phyloP scores from a whole-genome alignment of 108 stramenopile genomes.

The Parietichytrium sp. region DNA sequence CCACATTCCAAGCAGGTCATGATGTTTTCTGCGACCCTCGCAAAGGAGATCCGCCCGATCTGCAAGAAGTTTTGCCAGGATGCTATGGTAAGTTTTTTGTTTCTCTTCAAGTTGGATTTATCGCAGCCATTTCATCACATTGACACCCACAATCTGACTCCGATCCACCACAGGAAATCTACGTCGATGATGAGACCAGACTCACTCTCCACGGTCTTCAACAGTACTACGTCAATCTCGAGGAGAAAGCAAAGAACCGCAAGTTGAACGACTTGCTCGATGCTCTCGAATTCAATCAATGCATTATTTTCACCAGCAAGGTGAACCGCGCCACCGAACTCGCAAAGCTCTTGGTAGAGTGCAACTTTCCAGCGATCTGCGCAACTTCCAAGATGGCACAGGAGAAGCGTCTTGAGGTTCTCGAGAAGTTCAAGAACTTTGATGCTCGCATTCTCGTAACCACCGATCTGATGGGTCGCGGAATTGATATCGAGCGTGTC shows the following conservation, averaged over 20 bases:
- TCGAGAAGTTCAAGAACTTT: slow-evolving; percentile 97
- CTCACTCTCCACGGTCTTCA: slow-evolving; percentile 98
- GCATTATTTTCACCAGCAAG: slow-evolving; percentile 98
- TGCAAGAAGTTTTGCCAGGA: slow-evolving; percentile 99
- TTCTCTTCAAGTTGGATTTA: no score
- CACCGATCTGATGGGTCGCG: slow-evolving; percentile 98
- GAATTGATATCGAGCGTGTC: slow-evolving; percentile 99
- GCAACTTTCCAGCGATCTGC: slow-evolving; percentile 99
- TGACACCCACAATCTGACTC: neutral
- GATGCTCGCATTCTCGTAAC: slow-evolving; percentile 96
- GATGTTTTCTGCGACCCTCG: slow-evolving; percentile 97
- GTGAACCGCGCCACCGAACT: slow-evolving; percentile 81
- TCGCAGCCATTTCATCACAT: no score
- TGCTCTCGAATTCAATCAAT: slow-evolving; percentile 98
- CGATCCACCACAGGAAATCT: slow-evolving; percentile 78
- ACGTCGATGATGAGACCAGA: slow-evolving; percentile 98
- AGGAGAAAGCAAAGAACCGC: slow-evolving; percentile 95
- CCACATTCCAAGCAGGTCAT: slow-evolving; percentile 98
- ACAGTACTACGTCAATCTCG: slow-evolving; percentile 94
- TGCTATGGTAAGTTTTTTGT: no score
- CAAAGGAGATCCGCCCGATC: slow-evolving; percentile 94
- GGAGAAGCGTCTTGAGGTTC: slow-evolving; percentile 91
- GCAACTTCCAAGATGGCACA: slow-evolving; percentile 93
- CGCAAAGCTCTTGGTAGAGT: slow-evolving; percentile 81
- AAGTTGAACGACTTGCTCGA: slow-evolving; percentile 97